A percentile compares a stretch with the other conserved stretches of the same genome.
phyloP scores from a whole-genome alignment of 768 basidiomycete species.

The Rhizopogon vesiculosus region DNA sequence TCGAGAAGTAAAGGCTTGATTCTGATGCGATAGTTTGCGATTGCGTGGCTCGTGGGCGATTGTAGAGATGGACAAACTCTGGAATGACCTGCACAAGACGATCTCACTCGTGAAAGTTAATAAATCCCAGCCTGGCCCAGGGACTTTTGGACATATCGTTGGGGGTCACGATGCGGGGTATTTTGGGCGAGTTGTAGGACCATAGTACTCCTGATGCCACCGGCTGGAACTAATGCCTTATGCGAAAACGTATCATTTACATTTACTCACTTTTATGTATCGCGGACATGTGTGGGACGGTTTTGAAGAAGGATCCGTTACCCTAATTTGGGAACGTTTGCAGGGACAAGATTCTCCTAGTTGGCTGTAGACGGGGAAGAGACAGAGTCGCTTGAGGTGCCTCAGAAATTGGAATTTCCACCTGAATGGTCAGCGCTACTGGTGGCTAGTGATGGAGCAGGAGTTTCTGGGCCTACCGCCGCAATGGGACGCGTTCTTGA shows the following conservation, averaged over 20 bases:
- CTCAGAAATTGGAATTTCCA: too few relatives aligned
- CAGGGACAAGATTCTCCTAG: too few relatives aligned
- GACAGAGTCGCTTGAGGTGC: too few relatives aligned
- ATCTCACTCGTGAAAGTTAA: slow-evolving; percentile 68
- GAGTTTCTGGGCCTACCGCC: background rate
- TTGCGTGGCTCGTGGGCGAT: background rate
- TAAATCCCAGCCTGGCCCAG: slow-evolving; percentile 63
- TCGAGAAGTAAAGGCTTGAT: slow-evolving; percentile 40
- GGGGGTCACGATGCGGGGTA: slow-evolving; percentile 71
- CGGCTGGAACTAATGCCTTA: background rate
- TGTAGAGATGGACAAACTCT: slow-evolving; percentile 65
- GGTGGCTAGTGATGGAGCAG: too few relatives aligned
- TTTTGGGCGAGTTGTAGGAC: slow-evolving; percentile 28
- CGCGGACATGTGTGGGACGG: too few relatives aligned
- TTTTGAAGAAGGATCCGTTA: too few relatives aligned
- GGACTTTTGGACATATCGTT: slow-evolving; percentile 70
- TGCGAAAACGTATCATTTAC: slow-evolving; percentile 34
- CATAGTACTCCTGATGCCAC: background rate
- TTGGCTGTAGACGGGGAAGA: too few relatives aligned
- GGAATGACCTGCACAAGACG: slow-evolving; percentile 67
- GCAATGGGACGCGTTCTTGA: too few relatives aligned
- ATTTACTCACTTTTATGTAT: slow-evolving; percentile 37
- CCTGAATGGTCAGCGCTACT: too few relatives aligned
- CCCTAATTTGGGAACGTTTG: too few relatives aligned
- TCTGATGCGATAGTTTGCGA: background rate